These are phyloP conservation scores for Trichoderma sp. DNA, from an alignment of 2,329 filamentous ascomycete species.

Conservation along the genomic window DNA sequence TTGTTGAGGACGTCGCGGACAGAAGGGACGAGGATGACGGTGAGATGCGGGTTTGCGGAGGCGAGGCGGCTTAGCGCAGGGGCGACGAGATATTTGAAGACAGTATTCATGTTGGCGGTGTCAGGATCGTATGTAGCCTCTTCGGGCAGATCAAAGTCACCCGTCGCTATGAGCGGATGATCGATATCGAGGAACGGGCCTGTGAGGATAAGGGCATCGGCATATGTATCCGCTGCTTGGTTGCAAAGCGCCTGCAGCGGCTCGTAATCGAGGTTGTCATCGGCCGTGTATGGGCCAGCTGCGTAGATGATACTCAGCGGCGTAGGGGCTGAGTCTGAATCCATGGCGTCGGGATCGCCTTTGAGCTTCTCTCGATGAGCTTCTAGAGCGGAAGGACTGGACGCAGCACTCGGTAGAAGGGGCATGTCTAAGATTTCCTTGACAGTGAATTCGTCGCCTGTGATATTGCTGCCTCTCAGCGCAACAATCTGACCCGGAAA, in stretches of 20 bases:
- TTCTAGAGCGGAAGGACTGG: conserved; percentile 64
- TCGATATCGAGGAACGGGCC: conserved; percentile 92
- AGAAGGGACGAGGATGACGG: conserved; percentile 80
- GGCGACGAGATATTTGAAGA: conserved; percentile 81
- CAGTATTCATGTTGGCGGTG: conserved; percentile 74
- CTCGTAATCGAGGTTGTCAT: conserved; percentile 89
- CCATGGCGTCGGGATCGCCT: conserved; percentile 64
- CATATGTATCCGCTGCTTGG: conserved; percentile 71
- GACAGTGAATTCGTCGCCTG: conserved; percentile 79
- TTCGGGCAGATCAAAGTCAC: conserved; percentile 75
- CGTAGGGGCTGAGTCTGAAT: conserved; percentile 50
- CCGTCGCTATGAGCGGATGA: conserved; percentile 80
- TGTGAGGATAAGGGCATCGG: conserved; percentile 76
- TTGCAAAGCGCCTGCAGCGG: conserved; percentile 79
- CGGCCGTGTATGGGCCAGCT: conserved; percentile 86
- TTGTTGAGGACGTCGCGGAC: conserved; percentile 79
- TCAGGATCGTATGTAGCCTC: conserved; percentile 71
- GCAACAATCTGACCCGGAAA: conserved; percentile 96
- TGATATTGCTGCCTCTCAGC: conserved; percentile 81
- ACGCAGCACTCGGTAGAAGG: conserved; percentile 72
- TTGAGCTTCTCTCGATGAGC: conserved; percentile 69
- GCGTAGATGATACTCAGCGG: conserved; percentile 78
- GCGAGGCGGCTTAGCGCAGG: conserved; percentile 71
- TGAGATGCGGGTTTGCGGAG: conserved; percentile 70
- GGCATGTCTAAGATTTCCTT: conserved; percentile 75